Base-by-base conservation (phyloP, 2,329 filamentous ascomycete genomes). In the Calonectria pteridis region DNA sequence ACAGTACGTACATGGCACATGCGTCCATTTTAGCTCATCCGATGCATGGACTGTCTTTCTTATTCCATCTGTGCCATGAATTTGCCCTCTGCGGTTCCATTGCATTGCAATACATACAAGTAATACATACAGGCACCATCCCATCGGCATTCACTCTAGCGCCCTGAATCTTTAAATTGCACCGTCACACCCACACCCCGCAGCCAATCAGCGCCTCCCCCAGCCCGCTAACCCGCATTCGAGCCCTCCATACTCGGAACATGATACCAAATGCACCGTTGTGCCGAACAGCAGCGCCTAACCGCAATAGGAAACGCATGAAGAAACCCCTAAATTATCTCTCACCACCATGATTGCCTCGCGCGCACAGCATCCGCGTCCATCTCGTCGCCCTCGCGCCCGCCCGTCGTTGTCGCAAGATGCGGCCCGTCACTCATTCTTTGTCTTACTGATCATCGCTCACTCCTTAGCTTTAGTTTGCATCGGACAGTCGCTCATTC, bases 341-440 rank as follows among this genome's bases (percentile, higher is more conserved):
- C 55, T 62, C 55, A 62, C 33, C 55, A 62, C 55, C 55, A 40
- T 18, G 31, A 58, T 55, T 46, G 58, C 55, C 70, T 59, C 71
- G 73, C 74, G 74, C 68, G 68, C 46, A 40, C 55, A 40, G 23
- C 55, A 33, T 55, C 18, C 53, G 23, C 16, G 40, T 3, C 35
- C 59, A 31, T 63, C 35, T 53, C 59, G 50, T 37, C n/a, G 74
- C 35, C 50, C 50, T 62, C 67, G 46, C 62, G 50, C 55, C 33
- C 40, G 73, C 55, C 63, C 58, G 63, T 33, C 20, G 33, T 35
- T 29, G 37, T 46, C 76, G 72, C 77, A 79, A 78, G 49, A 80
- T 80, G 78, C 72, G 71, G 50, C 51, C 69, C 51, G 68, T 76
- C 78, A 53, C 49, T 80, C 75, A 26, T 72, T 75, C 29, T 35